Conservation (phyloP, 495 filamentous ascomycete species). For the Penicillium fimorum region DNA sequence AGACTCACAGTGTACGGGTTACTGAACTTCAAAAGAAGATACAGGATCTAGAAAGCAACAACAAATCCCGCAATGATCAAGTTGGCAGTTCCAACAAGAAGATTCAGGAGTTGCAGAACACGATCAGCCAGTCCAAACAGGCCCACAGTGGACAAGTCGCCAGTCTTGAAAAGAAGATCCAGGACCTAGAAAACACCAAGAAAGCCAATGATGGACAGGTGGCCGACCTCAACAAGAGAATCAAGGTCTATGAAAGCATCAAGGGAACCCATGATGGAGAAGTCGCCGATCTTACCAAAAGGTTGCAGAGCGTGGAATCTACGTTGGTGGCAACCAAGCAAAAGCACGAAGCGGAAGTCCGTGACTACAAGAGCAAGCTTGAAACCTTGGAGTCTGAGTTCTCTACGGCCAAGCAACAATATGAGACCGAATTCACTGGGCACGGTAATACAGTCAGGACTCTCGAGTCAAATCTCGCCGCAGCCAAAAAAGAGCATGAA, state of each 20-base stretch:
- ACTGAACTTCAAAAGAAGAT: constrained; percentile 56
- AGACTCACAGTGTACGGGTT: constrained; percentile 55
- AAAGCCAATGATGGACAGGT: constrained; percentile 12
- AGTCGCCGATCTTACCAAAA: constrained; percentile 12
- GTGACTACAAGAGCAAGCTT: constrained; percentile 54
- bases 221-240: constrained; percentile 7
- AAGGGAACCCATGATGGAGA: constrained; percentile 3
- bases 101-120: constrained; percentile 47
- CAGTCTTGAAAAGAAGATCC: constrained; percentile 49
- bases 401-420: constrained; percentile 49
- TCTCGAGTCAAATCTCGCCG: constrained; percentile 57
- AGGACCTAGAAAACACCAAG: constrained; percentile 1
- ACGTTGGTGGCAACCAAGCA: constrained; percentile 44
- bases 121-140: constrained; percentile 46
- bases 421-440: constrained; percentile 61
- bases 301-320: constrained; percentile 12
- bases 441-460: constrained; percentile 53
- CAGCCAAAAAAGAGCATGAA: constrained; percentile 53
- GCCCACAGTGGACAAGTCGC: constrained; percentile 4
- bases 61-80: constrained; percentile 36
- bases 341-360: constrained; percentile 12
- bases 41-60: constrained; percentile 50
- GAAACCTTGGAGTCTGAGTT: constrained; percentile 54
- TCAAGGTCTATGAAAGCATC: neutral
- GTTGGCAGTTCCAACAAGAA: constrained; percentile 47